Percentiles rank a stretch among this genome's conserved stretches.
Conservation (phyloP, 1,284 basidiomycete genomes). For the Cutaneotrichosporon sp. region DNA sequence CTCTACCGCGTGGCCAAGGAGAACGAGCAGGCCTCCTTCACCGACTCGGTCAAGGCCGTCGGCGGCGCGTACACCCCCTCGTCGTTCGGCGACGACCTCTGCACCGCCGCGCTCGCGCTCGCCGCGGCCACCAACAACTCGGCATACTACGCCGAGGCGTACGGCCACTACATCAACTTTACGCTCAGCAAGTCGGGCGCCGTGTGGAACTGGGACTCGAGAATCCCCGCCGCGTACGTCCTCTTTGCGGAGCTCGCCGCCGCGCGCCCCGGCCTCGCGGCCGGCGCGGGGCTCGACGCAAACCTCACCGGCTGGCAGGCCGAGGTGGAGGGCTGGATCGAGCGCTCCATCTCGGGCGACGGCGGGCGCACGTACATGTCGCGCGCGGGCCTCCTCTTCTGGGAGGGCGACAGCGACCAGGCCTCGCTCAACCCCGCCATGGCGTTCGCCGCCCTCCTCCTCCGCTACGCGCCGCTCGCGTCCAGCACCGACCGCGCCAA, state of each 20-base stretch:
- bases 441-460: slow-evolving; percentile 78
- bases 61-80: slow-evolving; percentile 72
- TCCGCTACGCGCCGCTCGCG: slow-evolving; percentile 72
- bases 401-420: slow-evolving; percentile 72
- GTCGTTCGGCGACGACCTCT: slow-evolving; percentile 55
- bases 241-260: slow-evolving; percentile 61
- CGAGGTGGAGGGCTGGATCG: slow-evolving; percentile 75
- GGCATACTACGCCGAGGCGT: slow-evolving; percentile 66
- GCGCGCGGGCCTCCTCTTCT: slow-evolving; percentile 75
- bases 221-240: slow-evolving; percentile 71
- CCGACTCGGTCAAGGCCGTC: slow-evolving; percentile 65
- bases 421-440: slow-evolving; percentile 82
- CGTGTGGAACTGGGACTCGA: slow-evolving; percentile 88
- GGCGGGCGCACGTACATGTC: slow-evolving; percentile 62
- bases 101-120: slow-evolving; percentile 72
- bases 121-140: slow-evolving; percentile 68
- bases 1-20: slow-evolving; percentile 72
- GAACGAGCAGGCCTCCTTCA: slow-evolving; percentile 38
- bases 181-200: slow-evolving; percentile 61
- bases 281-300: slow-evolving; percentile 57
- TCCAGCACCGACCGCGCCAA: slow-evolving; percentile 62
- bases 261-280: slow-evolving; percentile 61
- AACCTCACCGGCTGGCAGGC: slow-evolving; percentile 68
- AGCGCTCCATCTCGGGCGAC: slow-evolving; percentile 64
- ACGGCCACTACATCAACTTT: slow-evolving; percentile 64